A percentile compares a stretch with the other conserved stretches of the same genome.
phyloP scores from a whole-genome alignment of 352 stramenopile genomes.

The Pythium chondricola region DNA sequence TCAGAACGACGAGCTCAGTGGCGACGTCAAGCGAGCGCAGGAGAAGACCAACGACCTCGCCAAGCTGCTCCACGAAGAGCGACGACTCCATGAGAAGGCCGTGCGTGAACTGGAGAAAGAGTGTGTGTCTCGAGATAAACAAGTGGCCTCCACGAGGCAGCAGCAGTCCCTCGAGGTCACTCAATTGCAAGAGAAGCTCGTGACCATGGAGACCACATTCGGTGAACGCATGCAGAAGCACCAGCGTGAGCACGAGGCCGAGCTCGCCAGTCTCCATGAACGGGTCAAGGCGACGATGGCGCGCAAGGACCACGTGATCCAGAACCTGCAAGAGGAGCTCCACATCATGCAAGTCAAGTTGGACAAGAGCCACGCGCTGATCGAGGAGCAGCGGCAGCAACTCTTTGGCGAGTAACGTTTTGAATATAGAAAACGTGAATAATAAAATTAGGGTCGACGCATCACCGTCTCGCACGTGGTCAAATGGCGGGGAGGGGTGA shows the following conservation, averaged over 20 bases:
- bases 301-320: conserved; percentile 63
- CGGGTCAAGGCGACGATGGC: conserved; percentile 60
- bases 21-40: conserved; percentile 31
- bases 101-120: conserved; percentile 41
- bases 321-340: conserved; percentile 57
- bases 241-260: conserved; percentile 47
- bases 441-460: no score
- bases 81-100: conserved; percentile 34
- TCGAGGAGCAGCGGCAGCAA: conserved; percentile 67
- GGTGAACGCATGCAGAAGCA: conserved; percentile 35
- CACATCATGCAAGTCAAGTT: conserved; percentile 70
- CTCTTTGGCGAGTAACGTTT: conserved; percentile 42
- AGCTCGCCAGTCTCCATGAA: conserved; percentile 58
- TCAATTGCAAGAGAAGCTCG: conserved; percentile 40
- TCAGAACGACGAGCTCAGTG: conserved; percentile 40
- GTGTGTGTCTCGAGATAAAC: conserved; percentile 29
- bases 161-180: conserved; percentile 39
- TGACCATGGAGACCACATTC: conserved; percentile 29
- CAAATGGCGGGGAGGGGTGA: no score
- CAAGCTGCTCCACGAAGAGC: conserved; percentile 55
- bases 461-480: no score
- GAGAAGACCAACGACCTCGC: conserved; percentile 52
- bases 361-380: conserved; percentile 65
- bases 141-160: conserved; percentile 32
- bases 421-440: conserved; percentile 3